Percentiles rank a stretch among this genome's conserved stretches.
These are phyloP conservation scores for Pseudocercospora vitis DNA, from an alignment of 2,329 filamentous ascomycete genomes.

Conservation along the genomic window DNA sequence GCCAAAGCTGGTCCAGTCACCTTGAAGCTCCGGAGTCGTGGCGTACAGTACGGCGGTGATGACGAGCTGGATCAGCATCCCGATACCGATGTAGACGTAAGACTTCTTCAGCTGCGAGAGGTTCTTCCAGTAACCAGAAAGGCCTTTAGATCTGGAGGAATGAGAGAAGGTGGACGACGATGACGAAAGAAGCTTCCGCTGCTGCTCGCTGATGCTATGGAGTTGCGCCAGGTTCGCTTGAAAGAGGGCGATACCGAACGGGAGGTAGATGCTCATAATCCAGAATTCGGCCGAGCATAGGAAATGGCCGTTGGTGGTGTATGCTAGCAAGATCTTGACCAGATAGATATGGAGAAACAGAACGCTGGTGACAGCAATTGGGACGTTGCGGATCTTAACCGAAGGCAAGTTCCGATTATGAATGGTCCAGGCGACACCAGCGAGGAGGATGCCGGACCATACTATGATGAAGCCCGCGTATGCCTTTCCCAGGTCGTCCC, in stretches of 20 bases:
- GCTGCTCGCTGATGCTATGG: constrained; percentile 39
- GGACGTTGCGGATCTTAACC: constrained; percentile 30
- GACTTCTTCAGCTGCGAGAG: constrained; percentile 48
- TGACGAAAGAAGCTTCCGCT: constrained; percentile 23
- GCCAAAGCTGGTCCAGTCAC: constrained; percentile 30
- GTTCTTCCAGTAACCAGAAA: constrained; percentile 45
- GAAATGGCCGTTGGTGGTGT: constrained; percentile 39
- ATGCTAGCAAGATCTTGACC: constrained; percentile 45
- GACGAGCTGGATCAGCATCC: constrained; percentile 50
- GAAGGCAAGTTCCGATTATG: constrained; percentile 26
- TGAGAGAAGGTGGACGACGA: constrained; percentile 11
- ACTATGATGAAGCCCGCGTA: constrained; percentile 28
- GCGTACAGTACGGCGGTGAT: constrained; percentile 27
- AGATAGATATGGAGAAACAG: constrained; percentile 44
- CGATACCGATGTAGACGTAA: constrained; percentile 53
- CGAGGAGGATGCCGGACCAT: constrained; percentile 27
- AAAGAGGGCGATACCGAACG: constrained; percentile 65
- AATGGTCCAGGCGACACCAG: constrained; percentile 26
- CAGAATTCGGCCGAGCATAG: constrained; percentile 61
- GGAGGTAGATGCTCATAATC: constrained; percentile 66
- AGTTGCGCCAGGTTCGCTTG: constrained; percentile 65
- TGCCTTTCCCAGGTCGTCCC: constrained; percentile 28
- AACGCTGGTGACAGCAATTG: constrained; percentile 27
- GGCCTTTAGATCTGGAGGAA: not conserved
- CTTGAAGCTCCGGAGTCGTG: constrained; percentile 25